Evolutionary conservation across 805 yeast species (phyloP).

Genomic region (Candida montana): DNA sequence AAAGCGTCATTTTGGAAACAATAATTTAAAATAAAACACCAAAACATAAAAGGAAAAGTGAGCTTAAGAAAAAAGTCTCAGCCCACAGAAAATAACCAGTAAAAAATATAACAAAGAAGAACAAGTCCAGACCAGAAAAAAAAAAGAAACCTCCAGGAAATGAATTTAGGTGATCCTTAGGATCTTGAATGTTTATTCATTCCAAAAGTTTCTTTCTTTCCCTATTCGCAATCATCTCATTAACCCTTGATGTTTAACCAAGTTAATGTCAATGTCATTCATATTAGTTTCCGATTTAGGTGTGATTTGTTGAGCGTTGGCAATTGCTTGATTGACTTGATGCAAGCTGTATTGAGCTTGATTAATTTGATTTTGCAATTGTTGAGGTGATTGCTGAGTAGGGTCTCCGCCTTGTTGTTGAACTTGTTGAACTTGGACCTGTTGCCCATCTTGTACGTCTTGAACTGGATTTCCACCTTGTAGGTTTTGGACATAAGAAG

Average conservation of each 20-base stretch:
- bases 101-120: too few species aligned
- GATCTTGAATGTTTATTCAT: too few species aligned
- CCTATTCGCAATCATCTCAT: conserved; percentile 7
- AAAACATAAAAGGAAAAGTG: too few species aligned
- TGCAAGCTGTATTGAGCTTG: conserved; percentile 9
- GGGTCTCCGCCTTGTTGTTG: conserved; percentile 9
- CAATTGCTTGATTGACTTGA: conserved; percentile 23
- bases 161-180: too few species aligned
- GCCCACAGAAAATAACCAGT: too few species aligned
- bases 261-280: conserved; percentile 23
- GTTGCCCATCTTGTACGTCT: conserved; percentile 6
- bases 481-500: conserved; percentile 5
- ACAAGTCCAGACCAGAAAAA: too few species aligned
- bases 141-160: too few species aligned
- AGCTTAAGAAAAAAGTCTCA: too few species aligned
- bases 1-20: too few species aligned
- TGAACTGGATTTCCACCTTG: background rate
- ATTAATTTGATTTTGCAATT: conserved; percentile 7
- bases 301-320: conserved; percentile 22
- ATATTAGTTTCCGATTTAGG: conserved; percentile 17
- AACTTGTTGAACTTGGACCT: too few species aligned
- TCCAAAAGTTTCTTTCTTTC: too few species aligned
- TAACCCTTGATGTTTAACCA: conserved; percentile 23
- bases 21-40: too few species aligned
- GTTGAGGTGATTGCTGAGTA: conserved; percentile 8